Evolutionary conservation across 2,329 filamentous ascomycete species (phyloP), one percentile per base, ranked within the genome.

Genomic region (Colletotrichum sp.): DNA sequence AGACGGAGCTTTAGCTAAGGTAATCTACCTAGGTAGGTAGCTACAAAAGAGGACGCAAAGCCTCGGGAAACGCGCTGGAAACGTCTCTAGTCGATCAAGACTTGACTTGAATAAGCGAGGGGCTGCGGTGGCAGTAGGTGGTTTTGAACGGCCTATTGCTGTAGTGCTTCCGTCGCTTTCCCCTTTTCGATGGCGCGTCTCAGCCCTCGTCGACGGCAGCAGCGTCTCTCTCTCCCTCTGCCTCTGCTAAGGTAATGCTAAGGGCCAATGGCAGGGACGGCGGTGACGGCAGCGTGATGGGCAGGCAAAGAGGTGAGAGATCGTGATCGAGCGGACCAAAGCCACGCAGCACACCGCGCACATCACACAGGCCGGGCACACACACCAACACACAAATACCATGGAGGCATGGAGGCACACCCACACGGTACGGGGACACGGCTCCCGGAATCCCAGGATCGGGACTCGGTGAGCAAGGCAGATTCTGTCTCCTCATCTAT

Each of bases 121-220:
- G 55, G 24, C 30, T n/a, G 28, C 57, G 55, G 66, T 63, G 57
- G 63, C 39, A 39, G 60, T 34, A 18, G 26, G 28, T 44, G 24
- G 21, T 59, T 70, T 32, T 55, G 71, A 55, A 24, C 44, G 71
- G 39, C 39, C 52, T 49, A 32, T 64, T 69, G 26, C 67, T 69
- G 63, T 57, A 70, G 66, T 39, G 57, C n/a, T 44, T 70, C 57
- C 65, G 16, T 70, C 28, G 39, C 24, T 69, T 49, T 72, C 52
- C 66, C 39, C 36, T 21, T 70, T 64, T 63, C 39, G 60, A 60
- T 34, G 21, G 57, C 26, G 66, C 66, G 71, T 64, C 57, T 73
- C 66, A 70, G 66, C 71, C 71, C 57, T 73, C 66, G 44, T 59
- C 44, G 63, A 66, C 60, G 34, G 60, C 60, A 64, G 36, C 63